phyloP scores from a whole-genome alignment of 176 grass and related monocot genomes.

The Coix lacrymajobi region DNA sequence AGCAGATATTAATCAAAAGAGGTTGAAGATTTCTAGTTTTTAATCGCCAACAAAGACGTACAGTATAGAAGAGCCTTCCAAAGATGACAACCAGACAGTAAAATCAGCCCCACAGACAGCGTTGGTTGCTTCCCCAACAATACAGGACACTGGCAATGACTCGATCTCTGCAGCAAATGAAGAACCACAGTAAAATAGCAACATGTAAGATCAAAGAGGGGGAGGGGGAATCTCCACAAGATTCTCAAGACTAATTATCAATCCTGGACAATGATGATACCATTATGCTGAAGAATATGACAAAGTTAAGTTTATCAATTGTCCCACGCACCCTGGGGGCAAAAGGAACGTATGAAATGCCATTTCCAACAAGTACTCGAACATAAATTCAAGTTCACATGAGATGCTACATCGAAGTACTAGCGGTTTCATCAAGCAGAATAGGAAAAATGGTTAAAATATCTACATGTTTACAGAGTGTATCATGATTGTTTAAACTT shows the following conservation, averaged over 20 bases:
- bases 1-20: conserved; percentile 26
- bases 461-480: background rate
- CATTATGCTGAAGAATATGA: conserved; percentile 4
- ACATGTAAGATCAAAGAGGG: background rate
- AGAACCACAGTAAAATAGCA: conserved; percentile 20
- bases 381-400: background rate
- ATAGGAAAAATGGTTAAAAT: background rate
- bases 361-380: background rate
- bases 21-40: background rate
- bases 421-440: background rate
- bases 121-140: conserved; percentile 69
- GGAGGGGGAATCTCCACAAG: background rate
- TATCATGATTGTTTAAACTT: background rate
- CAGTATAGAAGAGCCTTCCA: conserved; percentile 95
- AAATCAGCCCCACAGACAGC: conserved; percentile 86
- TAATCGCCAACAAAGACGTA: conserved; percentile 42
- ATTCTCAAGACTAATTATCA: background rate
- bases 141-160: conserved; percentile 62
- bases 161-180: conserved; percentile 69
- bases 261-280: background rate
- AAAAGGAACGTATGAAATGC: background rate
- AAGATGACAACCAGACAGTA: conserved; percentile 85
- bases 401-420: background rate
- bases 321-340: background rate
- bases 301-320: background rate